Percentiles rank a stretch among this genome's conserved stretches.
Conservation (phyloP, 225 moss, liverwort and hornwort genomes). For the Marchantia paleacea region DNA sequence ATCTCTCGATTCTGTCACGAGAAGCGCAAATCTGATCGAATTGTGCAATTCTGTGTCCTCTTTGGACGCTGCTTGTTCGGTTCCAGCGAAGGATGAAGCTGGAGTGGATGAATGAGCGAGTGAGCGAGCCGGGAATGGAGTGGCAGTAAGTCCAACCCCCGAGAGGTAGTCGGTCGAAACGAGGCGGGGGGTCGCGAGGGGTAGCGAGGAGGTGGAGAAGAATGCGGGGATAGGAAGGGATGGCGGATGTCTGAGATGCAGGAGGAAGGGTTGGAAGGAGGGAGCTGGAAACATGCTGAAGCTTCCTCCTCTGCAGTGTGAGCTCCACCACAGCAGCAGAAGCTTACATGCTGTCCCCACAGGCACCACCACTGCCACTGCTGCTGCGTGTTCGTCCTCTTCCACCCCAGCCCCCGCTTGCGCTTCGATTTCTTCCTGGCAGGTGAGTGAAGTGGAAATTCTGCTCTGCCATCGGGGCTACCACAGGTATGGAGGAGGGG, state of each 20-base stretch:
- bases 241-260: conserved; percentile 19
- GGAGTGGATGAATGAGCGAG: too few species aligned
- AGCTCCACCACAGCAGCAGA: conserved; percentile 13
- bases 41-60: too few species aligned
- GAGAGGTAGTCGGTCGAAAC: background rate
- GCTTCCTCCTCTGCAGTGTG: conserved; percentile 44
- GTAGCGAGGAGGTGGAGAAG: background rate
- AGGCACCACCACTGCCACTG: background rate
- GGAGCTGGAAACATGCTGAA: conserved; percentile 51
- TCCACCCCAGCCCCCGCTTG: too few species aligned
- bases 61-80: background rate
- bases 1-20: background rate
- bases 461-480: background rate
- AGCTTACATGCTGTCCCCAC: background rate
- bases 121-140: too few species aligned
- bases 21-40: background rate
- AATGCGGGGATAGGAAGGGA: background rate
- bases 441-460: conserved; percentile 19
- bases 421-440: background rate
- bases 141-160: background rate
- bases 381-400: background rate
- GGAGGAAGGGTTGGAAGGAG: conserved; percentile 32
- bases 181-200: background rate
- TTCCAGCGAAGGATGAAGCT: background rate
- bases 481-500: conserved; percentile 10